These are phyloP conservation scores for Ophiostoma sp. DNA, from an alignment of 2,329 filamentous ascomycete species.

Conservation along the genomic window DNA sequence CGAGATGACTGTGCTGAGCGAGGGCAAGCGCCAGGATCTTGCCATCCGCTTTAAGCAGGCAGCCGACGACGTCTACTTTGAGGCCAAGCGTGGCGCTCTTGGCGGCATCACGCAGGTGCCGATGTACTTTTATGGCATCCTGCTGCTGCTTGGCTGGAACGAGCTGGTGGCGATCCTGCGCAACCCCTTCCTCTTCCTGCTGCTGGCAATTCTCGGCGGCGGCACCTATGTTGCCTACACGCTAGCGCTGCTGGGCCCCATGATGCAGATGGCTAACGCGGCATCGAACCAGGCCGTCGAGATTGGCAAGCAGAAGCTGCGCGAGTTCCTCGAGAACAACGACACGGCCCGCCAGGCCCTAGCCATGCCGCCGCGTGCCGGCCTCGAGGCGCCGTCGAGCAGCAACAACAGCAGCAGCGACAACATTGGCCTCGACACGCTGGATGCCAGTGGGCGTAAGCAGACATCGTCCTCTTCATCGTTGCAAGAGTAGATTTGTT, in stretches of 20 bases:
- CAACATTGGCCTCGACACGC: conserved; percentile 52
- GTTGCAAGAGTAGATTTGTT: conserved; percentile 41
- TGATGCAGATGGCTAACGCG: conserved; percentile 90
- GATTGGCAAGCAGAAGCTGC: conserved; percentile 83
- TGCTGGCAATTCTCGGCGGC: conserved; percentile 70
- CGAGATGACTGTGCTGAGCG: conserved; percentile 90
- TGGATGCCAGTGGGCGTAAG: conserved; percentile 57
- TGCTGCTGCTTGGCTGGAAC: conserved; percentile 96
- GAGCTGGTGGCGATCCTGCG: conserved; percentile 70
- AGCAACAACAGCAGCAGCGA: conserved; percentile 37
- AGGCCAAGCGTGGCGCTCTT: conserved; percentile 94
- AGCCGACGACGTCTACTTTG: conserved; percentile 94
- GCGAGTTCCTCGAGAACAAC: conserved; percentile 84
- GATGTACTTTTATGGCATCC: conserved; percentile 84
- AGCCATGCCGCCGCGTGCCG: conserved; percentile 56
- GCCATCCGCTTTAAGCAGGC: conserved; percentile 97
- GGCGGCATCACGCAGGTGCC: conserved; percentile 92
- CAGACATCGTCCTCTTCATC: conserved; percentile 33
- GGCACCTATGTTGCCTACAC: conserved; percentile 87
- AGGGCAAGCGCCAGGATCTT: conserved; percentile 84
- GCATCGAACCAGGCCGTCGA: conserved; percentile 80
- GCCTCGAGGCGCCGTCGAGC: conserved; percentile 20
- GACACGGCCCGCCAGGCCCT: conserved; percentile 80
- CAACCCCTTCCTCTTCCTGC: conserved; percentile 43
- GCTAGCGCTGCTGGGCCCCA: conserved; percentile 91